Conservation (phyloP, 441 rosid species). For the Geranium incanum region DNA sequence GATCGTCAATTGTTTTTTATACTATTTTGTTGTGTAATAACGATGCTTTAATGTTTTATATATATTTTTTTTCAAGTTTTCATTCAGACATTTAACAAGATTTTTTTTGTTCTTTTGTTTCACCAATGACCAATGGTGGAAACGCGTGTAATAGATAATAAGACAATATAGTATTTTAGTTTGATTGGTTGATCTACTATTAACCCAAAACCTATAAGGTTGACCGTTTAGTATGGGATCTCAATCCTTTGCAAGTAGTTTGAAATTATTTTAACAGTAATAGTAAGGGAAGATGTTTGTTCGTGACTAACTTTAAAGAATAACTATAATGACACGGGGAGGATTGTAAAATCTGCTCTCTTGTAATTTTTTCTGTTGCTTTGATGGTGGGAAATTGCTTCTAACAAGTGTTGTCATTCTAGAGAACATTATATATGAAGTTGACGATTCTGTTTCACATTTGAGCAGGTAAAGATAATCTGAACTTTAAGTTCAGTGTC, state of each 20-base stretch:
- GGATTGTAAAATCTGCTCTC: not conserved
- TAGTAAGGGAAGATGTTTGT: not conserved
- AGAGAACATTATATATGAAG: not conserved
- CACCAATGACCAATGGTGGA: no score
- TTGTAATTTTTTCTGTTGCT: not conserved
- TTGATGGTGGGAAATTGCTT: constrained; percentile 2
- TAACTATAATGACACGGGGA: not conserved
- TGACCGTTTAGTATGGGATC: not conserved
- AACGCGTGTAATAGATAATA: no score
- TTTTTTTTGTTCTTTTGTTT: no score
- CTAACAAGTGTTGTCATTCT: not conserved
- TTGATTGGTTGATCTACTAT: no score
- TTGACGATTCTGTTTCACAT: not conserved
- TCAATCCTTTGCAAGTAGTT: not conserved
- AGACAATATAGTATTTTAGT: no score
- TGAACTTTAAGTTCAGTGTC: constrained; percentile 1
- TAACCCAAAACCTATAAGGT: not conserved
- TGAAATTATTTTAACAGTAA: not conserved
- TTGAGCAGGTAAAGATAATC: not conserved
- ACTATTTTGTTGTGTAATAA: no score
- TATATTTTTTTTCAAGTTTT: no score
- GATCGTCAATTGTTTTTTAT: no score
- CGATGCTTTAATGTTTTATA: no score
- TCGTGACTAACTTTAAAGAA: constrained; percentile 2
- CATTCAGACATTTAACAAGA: no score